These are phyloP conservation scores for Xylariomycetidae sp. DNA, from an alignment of 2,329 filamentous ascomycete species.

Conservation along the genomic window DNA sequence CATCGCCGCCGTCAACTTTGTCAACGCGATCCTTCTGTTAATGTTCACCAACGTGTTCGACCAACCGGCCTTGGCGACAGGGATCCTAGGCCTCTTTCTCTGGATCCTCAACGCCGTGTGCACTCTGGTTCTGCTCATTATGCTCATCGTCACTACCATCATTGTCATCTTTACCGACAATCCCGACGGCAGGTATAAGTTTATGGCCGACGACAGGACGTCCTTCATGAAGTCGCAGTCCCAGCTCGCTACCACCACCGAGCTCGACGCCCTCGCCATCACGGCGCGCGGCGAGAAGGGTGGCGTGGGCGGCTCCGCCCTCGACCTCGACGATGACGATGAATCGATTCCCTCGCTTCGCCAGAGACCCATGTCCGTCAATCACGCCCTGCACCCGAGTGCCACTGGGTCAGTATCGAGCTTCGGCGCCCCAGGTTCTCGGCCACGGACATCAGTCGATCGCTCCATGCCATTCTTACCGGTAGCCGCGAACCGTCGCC, in stretches of 20 bases:
- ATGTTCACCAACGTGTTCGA: constrained; percentile 80
- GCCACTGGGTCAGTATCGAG: too few relatives aligned
- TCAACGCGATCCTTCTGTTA: constrained; percentile 75
- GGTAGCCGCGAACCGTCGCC: too few relatives aligned
- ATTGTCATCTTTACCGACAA: constrained; percentile 78
- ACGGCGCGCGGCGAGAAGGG: constrained; percentile 73
- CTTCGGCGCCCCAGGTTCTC: too few relatives aligned
- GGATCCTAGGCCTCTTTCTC: constrained; percentile 78
- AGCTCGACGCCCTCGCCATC: constrained; percentile 76
- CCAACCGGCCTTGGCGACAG: constrained; percentile 71
- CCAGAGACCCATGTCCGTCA: too few relatives aligned
- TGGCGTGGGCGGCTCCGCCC: constrained; percentile 45
- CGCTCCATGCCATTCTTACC: too few relatives aligned
- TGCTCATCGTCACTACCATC: constrained; percentile 64
- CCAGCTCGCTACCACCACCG: constrained; percentile 63
- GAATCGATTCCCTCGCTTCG: constrained; percentile 60
- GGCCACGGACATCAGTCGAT: too few relatives aligned
- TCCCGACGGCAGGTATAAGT: constrained; percentile 81
- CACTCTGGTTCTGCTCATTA: constrained; percentile 68
- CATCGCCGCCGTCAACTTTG: constrained; percentile 75
- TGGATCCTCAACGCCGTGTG: constrained; percentile 79
- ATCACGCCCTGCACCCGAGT: too few relatives aligned
- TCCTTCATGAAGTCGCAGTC: constrained; percentile 89
- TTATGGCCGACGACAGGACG: constrained; percentile 82
- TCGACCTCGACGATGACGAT: constrained; percentile 68